Evolutionary conservation across 129 eudicot genomes (phyloP), one percentile per base, ranked within the genome.

Genomic region (Centella asiatica): DNA sequence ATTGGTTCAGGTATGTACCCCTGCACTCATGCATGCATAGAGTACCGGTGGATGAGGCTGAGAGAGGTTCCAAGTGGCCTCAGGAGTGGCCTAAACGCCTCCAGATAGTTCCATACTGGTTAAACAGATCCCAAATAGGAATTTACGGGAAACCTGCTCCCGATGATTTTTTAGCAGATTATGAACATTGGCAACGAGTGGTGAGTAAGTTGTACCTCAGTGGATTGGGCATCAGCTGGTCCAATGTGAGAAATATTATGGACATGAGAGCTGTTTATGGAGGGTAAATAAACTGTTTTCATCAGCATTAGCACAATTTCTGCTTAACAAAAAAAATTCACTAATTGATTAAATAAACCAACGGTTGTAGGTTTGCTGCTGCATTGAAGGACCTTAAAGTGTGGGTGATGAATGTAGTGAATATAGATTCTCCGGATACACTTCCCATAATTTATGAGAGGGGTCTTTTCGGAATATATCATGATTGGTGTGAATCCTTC

Each of bases 181-280:
- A 78, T 67, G 72, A 86, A 26, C 87, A 90, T 34, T 90, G 97
- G 97, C 67, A 83, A 70, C 57, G 62, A 9, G 74, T 83, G 63
- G 85, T 83, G 47, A 74, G 70, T 64, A 83, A 78, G 44, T 36
- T 73, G 20, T 90, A 90, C 60, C 76, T 75, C 58, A 72, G 25
- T 37, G 88, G 80, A 37, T 59, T 90, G 18, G 95, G 95, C 26
- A 83, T 90, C 72, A 86, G 69, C 67, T 90, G 95, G 97, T 67
- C 81, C 19, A 62, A 72, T 70, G 87, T 90, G 71, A 83, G 97
- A 72, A 90, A 90, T 56, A 76, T 86, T 44, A 86, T 90, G 95
- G 97, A 90, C 73, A 81, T 90, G 95, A 81, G 89, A 73, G 95
- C 97, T 57, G 95, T 77, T 56, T 90, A 90, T 60, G 97, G 97